These are phyloP conservation scores for Dioscorea alata DNA, from an alignment of 106 monocot genomes.

Conservation along the genomic window DNA sequence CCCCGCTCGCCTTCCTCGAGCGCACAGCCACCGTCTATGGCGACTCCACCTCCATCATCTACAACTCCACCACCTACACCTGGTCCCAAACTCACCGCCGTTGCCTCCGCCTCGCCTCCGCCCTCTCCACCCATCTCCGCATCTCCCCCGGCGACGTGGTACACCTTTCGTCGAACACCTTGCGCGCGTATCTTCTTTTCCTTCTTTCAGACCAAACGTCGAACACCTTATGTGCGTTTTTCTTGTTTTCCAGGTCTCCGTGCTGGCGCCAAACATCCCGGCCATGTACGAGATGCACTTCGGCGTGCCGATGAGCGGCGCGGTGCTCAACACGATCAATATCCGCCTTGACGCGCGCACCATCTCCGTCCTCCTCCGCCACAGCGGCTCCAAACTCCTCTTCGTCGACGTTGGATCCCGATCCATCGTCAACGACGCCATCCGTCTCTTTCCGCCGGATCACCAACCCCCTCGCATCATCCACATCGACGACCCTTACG, in stretches of 20 bases:
- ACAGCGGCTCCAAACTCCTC: constrained; percentile 23
- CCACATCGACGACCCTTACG: constrained; percentile 32
- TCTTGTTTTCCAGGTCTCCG: constrained; percentile 19
- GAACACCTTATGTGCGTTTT: neutral
- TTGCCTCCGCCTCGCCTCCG: constrained; percentile 54
- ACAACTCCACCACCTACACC: constrained; percentile 25
- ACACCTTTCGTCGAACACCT: neutral
- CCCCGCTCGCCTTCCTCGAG: constrained; percentile 49
- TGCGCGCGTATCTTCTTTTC: neutral
- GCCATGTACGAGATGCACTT: constrained; percentile 81
- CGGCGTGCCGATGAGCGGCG: constrained; percentile 63
- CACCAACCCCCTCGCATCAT: constrained; percentile 15
- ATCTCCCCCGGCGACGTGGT: constrained; percentile 51
- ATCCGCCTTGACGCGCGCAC: constrained; percentile 34
- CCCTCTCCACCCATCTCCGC: constrained; percentile 23
- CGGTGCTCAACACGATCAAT: constrained; percentile 41
- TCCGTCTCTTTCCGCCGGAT: constrained; percentile 12
- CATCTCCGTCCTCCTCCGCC: constrained; percentile 31
- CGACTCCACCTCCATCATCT: constrained; percentile 38
- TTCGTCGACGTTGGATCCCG: constrained; percentile 25
- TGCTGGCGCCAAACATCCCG: constrained; percentile 32
- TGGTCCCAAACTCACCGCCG: constrained; percentile 49
- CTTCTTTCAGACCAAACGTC: no score
- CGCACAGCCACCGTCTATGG: constrained; percentile 46
- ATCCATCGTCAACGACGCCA: constrained; percentile 12